phyloP scores from a whole-genome alignment of 2,329 filamentous ascomycete genomes.

The Arthrobotrys musiformis region DNA sequence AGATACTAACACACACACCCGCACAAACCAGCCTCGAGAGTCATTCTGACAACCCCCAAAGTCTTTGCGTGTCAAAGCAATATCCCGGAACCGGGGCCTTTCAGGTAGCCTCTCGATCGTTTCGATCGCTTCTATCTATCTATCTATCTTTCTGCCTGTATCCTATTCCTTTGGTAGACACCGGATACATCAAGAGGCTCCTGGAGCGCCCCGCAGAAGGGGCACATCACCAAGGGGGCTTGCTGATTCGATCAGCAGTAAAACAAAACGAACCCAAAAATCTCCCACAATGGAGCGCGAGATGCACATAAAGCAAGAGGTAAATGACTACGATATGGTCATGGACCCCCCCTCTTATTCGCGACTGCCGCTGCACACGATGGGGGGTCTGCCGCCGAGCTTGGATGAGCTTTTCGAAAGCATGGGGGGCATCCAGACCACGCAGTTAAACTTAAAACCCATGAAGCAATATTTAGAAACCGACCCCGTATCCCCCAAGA shows the following conservation, averaged over 20 bases:
- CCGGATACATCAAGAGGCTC: not conserved
- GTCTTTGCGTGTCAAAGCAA: not conserved
- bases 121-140: not conserved
- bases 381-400: not conserved
- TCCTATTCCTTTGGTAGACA: not conserved
- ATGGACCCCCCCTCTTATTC: conserved; percentile 14
- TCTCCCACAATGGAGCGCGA: conserved; percentile 16
- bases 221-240: not conserved
- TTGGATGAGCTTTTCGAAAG: conserved; percentile 27
- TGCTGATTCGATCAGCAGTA: conserved; percentile 4
- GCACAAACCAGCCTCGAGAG: not conserved
- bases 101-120: not conserved
- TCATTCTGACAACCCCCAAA: not conserved
- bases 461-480: conserved; percentile 31
- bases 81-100: not conserved
- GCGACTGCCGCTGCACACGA: not conserved
- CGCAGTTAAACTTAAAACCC: conserved; percentile 31
- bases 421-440: conserved; percentile 17
- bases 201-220: not conserved
- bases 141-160: not conserved
- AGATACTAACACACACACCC: conserved; percentile 29
- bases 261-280: not conserved
- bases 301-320: conserved; percentile 21
- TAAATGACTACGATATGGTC: not conserved
- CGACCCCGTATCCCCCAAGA: conserved; percentile 27